phyloP scores from a whole-genome alignment of 805 yeast species.

The Blastobotrys chiropterorum region DNA sequence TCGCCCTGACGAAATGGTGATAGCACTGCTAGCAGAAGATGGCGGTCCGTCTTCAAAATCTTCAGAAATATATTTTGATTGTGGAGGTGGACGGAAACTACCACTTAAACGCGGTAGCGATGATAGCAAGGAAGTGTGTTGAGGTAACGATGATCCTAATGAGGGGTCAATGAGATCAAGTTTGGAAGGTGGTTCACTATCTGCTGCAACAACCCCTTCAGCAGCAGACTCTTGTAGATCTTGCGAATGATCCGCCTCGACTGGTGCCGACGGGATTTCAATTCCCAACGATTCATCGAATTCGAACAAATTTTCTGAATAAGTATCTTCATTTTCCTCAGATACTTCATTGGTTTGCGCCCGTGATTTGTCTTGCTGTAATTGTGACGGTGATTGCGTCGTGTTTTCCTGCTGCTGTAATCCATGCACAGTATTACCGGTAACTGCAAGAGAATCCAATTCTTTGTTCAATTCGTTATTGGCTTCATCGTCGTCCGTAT shows the following conservation, averaged over 20 bases:
- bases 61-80: constrained; percentile 1
- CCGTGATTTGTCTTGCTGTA: too few species aligned
- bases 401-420: not conserved
- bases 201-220: too few species aligned
- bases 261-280: not conserved
- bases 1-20: not conserved
- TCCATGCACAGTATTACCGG: not conserved
- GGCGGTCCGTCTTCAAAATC: not conserved
- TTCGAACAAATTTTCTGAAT: constrained; percentile 5
- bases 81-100: constrained; percentile 4
- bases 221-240: too few species aligned
- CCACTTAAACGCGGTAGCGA: not conserved
- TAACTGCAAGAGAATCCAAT: not conserved
- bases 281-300: constrained; percentile 4
- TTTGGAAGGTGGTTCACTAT: not conserved
- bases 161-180: constrained; percentile 1
- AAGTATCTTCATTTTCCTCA: not conserved
- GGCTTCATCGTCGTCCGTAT: not conserved
- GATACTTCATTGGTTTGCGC: not conserved
- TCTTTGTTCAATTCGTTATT: not conserved
- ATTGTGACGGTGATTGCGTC: too few species aligned
- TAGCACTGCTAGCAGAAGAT: not conserved
- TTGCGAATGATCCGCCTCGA: not conserved
- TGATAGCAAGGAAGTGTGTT: not conserved
- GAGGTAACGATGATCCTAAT: constrained; percentile 1